Conservation (phyloP, 2,329 filamentous ascomycete species). For the Neocucurbitaria cava region DNA sequence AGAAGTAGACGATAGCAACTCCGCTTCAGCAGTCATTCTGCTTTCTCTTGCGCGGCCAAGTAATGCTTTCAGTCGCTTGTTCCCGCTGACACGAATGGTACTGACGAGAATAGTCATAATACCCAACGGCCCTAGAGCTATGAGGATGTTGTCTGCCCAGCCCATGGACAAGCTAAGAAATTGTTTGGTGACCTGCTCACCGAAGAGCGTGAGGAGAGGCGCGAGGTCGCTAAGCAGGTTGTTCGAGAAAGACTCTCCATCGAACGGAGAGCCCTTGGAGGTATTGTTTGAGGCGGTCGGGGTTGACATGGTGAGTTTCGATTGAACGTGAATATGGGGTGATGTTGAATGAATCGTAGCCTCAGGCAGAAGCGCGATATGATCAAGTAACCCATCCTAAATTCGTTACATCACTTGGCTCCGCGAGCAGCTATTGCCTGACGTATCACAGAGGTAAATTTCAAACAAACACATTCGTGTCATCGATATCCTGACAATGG, state of each 20-base stretch:
- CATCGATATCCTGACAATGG: too few species aligned
- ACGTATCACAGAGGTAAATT: too few species aligned
- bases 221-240: slow-evolving; percentile 49
- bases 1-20: slow-evolving; percentile 41
- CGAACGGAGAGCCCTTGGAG: slow-evolving; percentile 22
- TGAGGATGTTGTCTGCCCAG: slow-evolving; percentile 26
- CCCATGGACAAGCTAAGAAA: slow-evolving; percentile 47
- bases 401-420: too few species aligned
- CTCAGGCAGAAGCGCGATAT: too few species aligned
- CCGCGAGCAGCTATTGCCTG: too few species aligned
- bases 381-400: too few species aligned
- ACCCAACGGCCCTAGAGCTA: slow-evolving; percentile 34
- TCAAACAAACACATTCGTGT: too few species aligned
- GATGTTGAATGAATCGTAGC: too few species aligned
- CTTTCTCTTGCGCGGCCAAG: slow-evolving; percentile 11
- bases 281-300: background rate
- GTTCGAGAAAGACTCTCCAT: slow-evolving; percentile 48
- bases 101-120: slow-evolving; percentile 31
- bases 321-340: background rate
- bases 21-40: slow-evolving; percentile 25
- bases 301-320: background rate
- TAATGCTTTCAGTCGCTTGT: slow-evolving; percentile 11
- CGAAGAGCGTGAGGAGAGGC: slow-evolving; percentile 46
- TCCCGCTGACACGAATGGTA: slow-evolving; percentile 33
- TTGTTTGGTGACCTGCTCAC: slow-evolving; percentile 50